phyloP scores from a whole-genome alignment of 192 early-diverging fungal species.

The Coemansia sp. region DNA sequence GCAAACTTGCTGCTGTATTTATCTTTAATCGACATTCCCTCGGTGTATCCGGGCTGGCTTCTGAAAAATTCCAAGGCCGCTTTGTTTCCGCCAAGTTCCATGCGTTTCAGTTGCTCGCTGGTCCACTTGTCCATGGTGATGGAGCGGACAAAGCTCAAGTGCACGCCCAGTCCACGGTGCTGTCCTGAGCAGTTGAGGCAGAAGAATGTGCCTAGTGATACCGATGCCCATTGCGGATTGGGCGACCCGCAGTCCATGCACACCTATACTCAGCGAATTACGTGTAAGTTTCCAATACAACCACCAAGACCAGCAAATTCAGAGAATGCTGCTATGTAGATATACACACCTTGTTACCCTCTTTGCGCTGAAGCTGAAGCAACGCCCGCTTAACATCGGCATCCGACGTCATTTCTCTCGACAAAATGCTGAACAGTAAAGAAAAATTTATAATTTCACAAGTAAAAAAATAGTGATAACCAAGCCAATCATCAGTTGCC shows the following conservation, averaged over 20 bases:
- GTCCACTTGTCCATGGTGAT: conserved; percentile 98
- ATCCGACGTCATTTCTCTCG: conserved; percentile 22
- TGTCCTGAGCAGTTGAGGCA: conserved; percentile 93
- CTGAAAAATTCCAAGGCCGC: conserved; percentile 85
- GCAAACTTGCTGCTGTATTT: conserved; percentile 90
- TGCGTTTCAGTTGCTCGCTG: conserved; percentile 91
- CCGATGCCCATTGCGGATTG: conserved; percentile 87
- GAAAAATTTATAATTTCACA: neutral
- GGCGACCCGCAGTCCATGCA: conserved; percentile 91
- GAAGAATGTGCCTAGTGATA: conserved; percentile 92
- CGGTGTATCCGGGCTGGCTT: conserved; percentile 70
- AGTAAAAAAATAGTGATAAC: neutral
- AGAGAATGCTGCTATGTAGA: neutral
- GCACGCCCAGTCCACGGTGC: conserved; percentile 80
- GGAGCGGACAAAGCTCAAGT: conserved; percentile 94
- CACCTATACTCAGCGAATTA: conserved; percentile 28
- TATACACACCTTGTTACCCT: conserved; percentile 37
- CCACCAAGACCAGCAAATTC: neutral
- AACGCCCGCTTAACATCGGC: conserved; percentile 34
- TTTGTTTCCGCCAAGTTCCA: conserved; percentile 89
- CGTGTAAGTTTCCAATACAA: neutral
- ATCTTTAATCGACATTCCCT: conserved; percentile 73
- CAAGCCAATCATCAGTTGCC: conserved; percentile 21
- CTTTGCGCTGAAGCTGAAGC: conserved; percentile 40
- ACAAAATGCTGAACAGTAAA: neutral